phyloP scores from a whole-genome alignment of 352 stramenopile species.

The Thalassiosira exigua region DNA sequence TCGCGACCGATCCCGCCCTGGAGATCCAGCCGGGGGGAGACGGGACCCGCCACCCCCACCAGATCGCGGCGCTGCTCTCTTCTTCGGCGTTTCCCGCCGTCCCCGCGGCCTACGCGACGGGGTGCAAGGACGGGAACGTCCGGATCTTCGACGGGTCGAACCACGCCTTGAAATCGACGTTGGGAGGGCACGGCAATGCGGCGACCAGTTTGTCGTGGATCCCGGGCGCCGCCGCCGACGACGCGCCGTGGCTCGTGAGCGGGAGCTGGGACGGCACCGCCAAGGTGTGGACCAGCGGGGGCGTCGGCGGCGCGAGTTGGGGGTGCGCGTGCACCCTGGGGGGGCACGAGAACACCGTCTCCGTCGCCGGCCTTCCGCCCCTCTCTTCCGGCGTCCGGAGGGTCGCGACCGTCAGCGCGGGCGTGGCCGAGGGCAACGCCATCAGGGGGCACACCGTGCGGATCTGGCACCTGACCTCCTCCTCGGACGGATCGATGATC shows the following conservation, averaged over 20 bases:
- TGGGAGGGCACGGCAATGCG: slow-evolving; percentile 78
- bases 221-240: not conserved
- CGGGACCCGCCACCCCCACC: slow-evolving; percentile 55
- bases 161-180: slow-evolving; percentile 46
- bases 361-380: slow-evolving; percentile 54
- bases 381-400: slow-evolving; percentile 24
- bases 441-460: slow-evolving; percentile 72
- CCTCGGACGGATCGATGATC: slow-evolving; percentile 18
- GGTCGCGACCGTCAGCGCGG: slow-evolving; percentile 74
- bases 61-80: slow-evolving; percentile 70
- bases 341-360: slow-evolving; percentile 82
- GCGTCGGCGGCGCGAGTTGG: slow-evolving; percentile 14
- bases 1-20: slow-evolving; percentile 4
- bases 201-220: slow-evolving; percentile 72
- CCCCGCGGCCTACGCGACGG: slow-evolving; percentile 59
- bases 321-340: slow-evolving; percentile 60
- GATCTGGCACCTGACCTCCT: slow-evolving; percentile 59
- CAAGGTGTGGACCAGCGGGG: slow-evolving; percentile 67
- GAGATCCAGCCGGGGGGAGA: slow-evolving; percentile 47
- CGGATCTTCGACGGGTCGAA: slow-evolving; percentile 65
- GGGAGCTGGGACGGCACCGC: slow-evolving; percentile 84
- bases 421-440: slow-evolving; percentile 69
- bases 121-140: slow-evolving; percentile 79
- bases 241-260: slow-evolving; percentile 57
- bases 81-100: slow-evolving; percentile 58